Conservation (phyloP, 1,284 basidiomycete genomes). For the Athelia psychrophila region DNA sequence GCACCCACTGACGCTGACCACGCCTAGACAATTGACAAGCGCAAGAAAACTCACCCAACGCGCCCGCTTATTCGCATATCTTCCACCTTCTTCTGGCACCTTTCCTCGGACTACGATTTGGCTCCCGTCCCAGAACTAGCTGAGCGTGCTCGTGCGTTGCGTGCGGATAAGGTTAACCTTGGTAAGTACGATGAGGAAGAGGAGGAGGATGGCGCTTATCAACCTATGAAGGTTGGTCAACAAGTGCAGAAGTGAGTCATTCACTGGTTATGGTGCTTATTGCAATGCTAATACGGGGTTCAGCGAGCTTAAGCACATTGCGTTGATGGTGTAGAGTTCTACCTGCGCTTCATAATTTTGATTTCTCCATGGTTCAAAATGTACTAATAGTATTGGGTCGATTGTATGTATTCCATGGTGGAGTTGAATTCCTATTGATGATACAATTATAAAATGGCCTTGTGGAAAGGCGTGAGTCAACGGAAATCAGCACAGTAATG, state of each 20-base stretch:
- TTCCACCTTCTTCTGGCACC: slow-evolving; percentile 93
- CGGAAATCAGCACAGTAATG: not conserved
- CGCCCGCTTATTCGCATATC: slow-evolving; percentile 90
- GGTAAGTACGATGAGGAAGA: slow-evolving; percentile 27
- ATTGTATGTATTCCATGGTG: not conserved
- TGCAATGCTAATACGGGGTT: not conserved
- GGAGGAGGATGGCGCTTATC: slow-evolving; percentile 50
- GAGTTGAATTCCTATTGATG: not conserved
- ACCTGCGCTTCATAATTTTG: not conserved
- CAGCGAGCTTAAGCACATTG: slow-evolving; percentile 85
- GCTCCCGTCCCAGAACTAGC: slow-evolving; percentile 58
- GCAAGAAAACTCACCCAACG: slow-evolving; percentile 55
- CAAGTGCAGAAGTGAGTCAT: slow-evolving; percentile 76
- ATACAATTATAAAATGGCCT: not conserved
- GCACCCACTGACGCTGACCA: not conserved
- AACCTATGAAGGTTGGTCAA: slow-evolving; percentile 81
- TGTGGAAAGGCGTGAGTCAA: not conserved
- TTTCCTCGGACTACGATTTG: slow-evolving; percentile 81
- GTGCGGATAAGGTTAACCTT: slow-evolving; percentile 32
- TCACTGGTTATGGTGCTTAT: not conserved
- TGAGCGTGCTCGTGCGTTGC: slow-evolving; percentile 39
- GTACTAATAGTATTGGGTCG: not conserved
- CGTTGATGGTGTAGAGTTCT: slow-evolving; percentile 60
- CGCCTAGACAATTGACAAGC: slow-evolving; percentile 60
- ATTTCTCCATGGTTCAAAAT: not conserved